Conservation (phyloP, 805 yeast genomes). For the Wickerhamiella parazyma region DNA sequence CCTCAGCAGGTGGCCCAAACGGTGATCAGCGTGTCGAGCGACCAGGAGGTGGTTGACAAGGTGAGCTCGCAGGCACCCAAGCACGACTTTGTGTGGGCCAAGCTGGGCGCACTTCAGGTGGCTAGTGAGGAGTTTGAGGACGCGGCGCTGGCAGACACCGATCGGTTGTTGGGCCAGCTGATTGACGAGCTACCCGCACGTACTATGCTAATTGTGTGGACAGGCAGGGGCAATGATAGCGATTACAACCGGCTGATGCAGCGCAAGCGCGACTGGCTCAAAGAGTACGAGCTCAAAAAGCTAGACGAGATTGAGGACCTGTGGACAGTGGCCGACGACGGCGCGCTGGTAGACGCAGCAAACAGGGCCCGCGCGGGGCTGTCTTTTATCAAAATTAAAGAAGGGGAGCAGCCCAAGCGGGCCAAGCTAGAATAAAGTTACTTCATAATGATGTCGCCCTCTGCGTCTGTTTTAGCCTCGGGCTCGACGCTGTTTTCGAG, state of each 20-base stretch:
- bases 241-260: slow-evolving; percentile 32
- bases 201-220: slow-evolving; percentile 45
- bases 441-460: slow-evolving; percentile 2
- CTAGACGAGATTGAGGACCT: slow-evolving; percentile 30
- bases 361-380: slow-evolving; percentile 46
- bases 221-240: slow-evolving; percentile 50
- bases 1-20: slow-evolving; percentile 23
- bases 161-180: slow-evolving; percentile 10
- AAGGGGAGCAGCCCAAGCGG: slow-evolving; percentile 8
- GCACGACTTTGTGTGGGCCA: slow-evolving; percentile 39
- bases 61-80: slow-evolving; percentile 28
- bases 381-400: slow-evolving; percentile 39
- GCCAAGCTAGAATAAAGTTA: neutral
- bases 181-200: slow-evolving; percentile 35
- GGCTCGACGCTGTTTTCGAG: neutral
- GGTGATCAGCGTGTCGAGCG: slow-evolving; percentile 37
- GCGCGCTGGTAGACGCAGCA: slow-evolving; percentile 35
- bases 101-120: slow-evolving; percentile 46
- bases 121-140: neutral
- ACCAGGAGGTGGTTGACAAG: slow-evolving; percentile 42
- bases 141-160: slow-evolving; percentile 21
- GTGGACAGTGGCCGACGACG: slow-evolving; percentile 43
- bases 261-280: slow-evolving; percentile 32
- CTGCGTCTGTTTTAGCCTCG: neutral
- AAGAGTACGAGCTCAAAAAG: slow-evolving; percentile 31